These are phyloP conservation scores for Diplocarpon mali DNA, from an alignment of 2,329 filamentous ascomycete genomes.

Conservation along the genomic window DNA sequence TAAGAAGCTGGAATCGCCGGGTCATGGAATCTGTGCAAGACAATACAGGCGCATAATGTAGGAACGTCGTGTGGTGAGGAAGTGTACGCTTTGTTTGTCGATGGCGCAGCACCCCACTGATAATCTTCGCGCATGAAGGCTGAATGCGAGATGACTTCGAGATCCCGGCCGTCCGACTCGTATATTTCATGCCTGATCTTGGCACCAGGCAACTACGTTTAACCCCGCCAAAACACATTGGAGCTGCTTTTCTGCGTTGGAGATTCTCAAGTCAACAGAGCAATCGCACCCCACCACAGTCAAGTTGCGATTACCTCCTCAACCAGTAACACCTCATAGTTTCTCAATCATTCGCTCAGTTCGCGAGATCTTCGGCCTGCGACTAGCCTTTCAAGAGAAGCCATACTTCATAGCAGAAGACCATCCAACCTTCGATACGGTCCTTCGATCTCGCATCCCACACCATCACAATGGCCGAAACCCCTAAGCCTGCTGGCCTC, in stretches of 20 bases:
- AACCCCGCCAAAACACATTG: not conserved
- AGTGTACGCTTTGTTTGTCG: not conserved
- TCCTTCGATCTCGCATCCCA: not conserved
- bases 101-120: slow-evolving; percentile 13
- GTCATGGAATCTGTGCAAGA: slow-evolving; percentile 17
- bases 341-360: no score
- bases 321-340: not conserved
- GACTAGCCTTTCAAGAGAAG: no score
- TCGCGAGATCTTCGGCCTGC: no score
- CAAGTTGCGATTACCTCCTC: not conserved
- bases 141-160: no score
- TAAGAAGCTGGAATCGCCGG: slow-evolving; percentile 2
- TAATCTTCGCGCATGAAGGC: no score
- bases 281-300: not conserved
- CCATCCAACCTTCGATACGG: not conserved
- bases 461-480: slow-evolving; percentile 14
- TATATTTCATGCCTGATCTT: not conserved
- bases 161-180: not conserved
- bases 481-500: slow-evolving; percentile 29
- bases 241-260: no score
- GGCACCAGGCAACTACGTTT: not conserved
- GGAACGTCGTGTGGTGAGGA: not conserved
- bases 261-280: not conserved
- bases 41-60: slow-evolving; percentile 7
- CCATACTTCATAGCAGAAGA: not conserved